Conservation (phyloP, 1,284 basidiomycete genomes). For the Pyrrhoderma noxium region DNA sequence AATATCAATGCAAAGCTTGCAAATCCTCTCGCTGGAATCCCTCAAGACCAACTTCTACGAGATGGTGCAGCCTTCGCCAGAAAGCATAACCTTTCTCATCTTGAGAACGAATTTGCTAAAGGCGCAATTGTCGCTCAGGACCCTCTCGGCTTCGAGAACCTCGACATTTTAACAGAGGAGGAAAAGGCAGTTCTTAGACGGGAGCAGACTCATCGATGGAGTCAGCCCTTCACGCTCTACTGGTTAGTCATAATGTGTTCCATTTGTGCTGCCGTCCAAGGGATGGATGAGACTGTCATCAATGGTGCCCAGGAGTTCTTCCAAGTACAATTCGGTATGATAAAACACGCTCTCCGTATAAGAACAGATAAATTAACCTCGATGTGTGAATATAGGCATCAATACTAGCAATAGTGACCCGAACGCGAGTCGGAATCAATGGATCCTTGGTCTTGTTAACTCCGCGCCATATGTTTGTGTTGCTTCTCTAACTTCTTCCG, state of each 20-base stretch:
- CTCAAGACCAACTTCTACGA: constrained; percentile 46
- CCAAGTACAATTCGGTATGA: constrained; percentile 44
- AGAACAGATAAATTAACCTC: background rate
- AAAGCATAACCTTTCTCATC: constrained; percentile 42
- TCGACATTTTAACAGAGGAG: constrained; percentile 50
- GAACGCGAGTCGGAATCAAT: constrained; percentile 40
- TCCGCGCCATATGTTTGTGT: constrained; percentile 61
- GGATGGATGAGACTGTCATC: constrained; percentile 65
- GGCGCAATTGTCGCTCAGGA: constrained; percentile 63
- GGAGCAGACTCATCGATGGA: constrained; percentile 61
- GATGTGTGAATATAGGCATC: too few species aligned
- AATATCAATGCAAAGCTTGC: constrained; percentile 44
- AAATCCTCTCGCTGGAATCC: constrained; percentile 52
- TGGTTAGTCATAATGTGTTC: constrained; percentile 51
- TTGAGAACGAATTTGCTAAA: constrained; percentile 44
- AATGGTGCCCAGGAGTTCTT: constrained; percentile 72
- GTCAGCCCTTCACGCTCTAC: constrained; percentile 50
- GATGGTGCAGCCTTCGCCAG: constrained; percentile 53
- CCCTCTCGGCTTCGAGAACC: constrained; percentile 42
- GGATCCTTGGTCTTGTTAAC: constrained; percentile 72
- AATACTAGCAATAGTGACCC: constrained; percentile 21
- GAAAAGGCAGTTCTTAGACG: constrained; percentile 46
- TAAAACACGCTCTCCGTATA: background rate
- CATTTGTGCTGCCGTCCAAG: constrained; percentile 64
- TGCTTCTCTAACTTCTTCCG: background rate